Evolutionary conservation across 306 rosid genomes (phyloP).

Genomic region (Cucumis melo): DNA sequence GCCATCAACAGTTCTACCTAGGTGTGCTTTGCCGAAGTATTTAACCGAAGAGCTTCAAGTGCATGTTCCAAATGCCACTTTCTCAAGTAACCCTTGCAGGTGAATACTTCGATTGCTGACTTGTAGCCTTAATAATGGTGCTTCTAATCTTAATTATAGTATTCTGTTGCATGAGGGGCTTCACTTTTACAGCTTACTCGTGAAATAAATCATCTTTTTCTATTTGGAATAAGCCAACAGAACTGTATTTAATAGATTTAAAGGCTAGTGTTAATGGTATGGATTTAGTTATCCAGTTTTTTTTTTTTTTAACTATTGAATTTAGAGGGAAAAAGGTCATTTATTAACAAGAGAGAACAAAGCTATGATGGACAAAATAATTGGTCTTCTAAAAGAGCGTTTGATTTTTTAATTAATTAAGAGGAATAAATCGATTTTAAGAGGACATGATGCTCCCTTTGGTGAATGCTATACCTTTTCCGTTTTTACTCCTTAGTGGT

Average conservation of each 20-base stretch:
- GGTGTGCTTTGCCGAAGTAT: constrained; percentile 68
- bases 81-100: constrained; percentile 96
- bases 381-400: not conserved
- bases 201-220: not conserved
- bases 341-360: not conserved
- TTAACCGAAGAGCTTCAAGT: constrained; percentile 70
- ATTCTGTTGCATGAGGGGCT: not conserved
- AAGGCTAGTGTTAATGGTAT: not conserved
- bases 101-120: constrained; percentile 12
- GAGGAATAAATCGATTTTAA: not conserved
- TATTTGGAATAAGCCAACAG: not conserved
- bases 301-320: not conserved
- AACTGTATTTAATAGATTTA: not conserved
- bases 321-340: not conserved
- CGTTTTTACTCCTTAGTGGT: not conserved
- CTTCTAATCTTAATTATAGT: constrained; percentile 6
- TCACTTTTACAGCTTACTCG: not conserved
- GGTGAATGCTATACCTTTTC: not conserved
- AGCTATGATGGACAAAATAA: not conserved
- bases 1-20: constrained; percentile 68
- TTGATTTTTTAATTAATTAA: not conserved
- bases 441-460: not conserved
- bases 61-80: constrained; percentile 69
- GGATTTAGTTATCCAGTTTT: not conserved
- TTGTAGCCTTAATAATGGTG: not conserved